Base-by-base conservation (phyloP, 2,329 filamentous ascomycete genomes). In the Xylariaceae sp. region DNA sequence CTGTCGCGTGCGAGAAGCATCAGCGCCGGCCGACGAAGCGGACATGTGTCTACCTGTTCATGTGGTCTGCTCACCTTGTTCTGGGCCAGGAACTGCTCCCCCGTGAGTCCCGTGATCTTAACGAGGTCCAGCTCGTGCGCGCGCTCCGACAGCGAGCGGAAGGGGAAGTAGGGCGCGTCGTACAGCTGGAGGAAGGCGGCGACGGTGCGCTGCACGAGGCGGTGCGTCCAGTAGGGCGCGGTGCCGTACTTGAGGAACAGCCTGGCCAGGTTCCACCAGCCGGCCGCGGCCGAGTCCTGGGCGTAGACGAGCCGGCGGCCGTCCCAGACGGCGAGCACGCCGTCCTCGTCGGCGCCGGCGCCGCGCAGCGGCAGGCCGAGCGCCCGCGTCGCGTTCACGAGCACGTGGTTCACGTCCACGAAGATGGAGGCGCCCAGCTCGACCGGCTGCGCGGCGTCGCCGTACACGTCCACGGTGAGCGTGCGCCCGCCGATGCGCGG, bases 361-460 rank as follows among this genome's bases (percentile, higher is more conserved):
- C 60, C 61, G n/a, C 56, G 61, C 2, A 76, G 61, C 0, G 65
- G 61, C 3, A 98, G 75, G n/a, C 75, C 75, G 52, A 94, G 88
- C 11, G 75, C 68, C 19, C 72, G 61, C 6, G 75, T 78, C 1
- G 88, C 83, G 35, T 83, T 79, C 48, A 80, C 75, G 24, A 98
- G 71, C 49, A 94, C 94, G 24, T 77, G 67, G 53, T 96, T 98
- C 27, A 83, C 74, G 31, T 81, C 58, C 28, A 96, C 85, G 54
- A 96, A 98, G 48, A 96, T 94, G 40, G 83, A 90, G 9, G 84
- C 92, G 12, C 92, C 92, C 1, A 96, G 68, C 57, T 98, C 92
- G 22, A 94, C 73, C 1, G 83, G 82, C 24, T 79, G 64, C 1
- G 63, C 43, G 2, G 78, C 66, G 47, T 90, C 70, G 43, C 75